Evolutionary conservation across 202 grass and related monocot genomes (phyloP).

Genomic region (Musa balbisiana): DNA sequence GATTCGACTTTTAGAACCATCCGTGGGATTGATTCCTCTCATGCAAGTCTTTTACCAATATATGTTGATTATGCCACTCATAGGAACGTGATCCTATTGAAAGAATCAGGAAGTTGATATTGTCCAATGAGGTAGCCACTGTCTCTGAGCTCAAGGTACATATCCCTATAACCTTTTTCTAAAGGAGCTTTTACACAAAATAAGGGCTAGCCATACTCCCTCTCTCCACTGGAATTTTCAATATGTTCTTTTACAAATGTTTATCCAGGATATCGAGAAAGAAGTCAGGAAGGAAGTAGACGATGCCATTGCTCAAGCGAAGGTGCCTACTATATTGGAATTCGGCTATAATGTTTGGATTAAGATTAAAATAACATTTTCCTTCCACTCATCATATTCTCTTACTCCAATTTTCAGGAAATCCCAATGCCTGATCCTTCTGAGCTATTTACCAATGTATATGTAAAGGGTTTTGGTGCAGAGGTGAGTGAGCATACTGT

Average conservation of each 20-base stretch:
- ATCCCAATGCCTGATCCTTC: slow-evolving; percentile 72
- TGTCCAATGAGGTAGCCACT: slow-evolving; percentile 62
- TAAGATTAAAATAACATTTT: slow-evolving; percentile 2
- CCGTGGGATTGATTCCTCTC: no score
- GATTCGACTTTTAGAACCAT: no score
- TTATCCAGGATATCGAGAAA: slow-evolving; percentile 75
- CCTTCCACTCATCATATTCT: slow-evolving; percentile 12
- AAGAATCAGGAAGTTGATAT: slow-evolving; percentile 83
- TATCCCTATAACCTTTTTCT: neutral
- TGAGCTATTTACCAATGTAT: slow-evolving; percentile 92
- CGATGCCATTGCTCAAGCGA: slow-evolving; percentile 78
- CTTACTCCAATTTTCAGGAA: slow-evolving; percentile 48
- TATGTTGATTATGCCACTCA: slow-evolving; percentile 1
- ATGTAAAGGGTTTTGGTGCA: slow-evolving; percentile 61
- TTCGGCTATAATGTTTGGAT: neutral
- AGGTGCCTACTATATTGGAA: slow-evolving; percentile 29
- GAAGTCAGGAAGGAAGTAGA: slow-evolving; percentile 84
- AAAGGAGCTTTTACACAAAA: neutral
- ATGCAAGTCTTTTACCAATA: neutral
- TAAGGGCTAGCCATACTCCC: neutral
- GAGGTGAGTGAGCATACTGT: slow-evolving; percentile 35
- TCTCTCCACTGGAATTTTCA: neutral
- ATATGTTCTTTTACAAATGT: neutral
- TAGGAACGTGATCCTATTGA: slow-evolving; percentile 95
- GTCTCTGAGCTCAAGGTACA: slow-evolving; percentile 72